phyloP scores from a whole-genome alignment of 345 rosid species.

The Jatropha curcas region DNA sequence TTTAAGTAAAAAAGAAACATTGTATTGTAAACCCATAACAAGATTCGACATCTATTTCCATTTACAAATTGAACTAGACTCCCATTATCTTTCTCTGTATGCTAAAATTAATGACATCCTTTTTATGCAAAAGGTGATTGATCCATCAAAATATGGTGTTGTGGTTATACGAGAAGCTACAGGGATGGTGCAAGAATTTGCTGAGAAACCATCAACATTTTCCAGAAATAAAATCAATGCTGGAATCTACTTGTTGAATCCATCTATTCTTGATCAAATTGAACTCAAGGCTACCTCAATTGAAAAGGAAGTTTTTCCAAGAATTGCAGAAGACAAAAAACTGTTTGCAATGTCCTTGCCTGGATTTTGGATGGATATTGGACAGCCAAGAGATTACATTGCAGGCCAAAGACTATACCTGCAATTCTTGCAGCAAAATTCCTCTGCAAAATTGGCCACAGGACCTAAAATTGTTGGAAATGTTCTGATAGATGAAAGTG shows the following conservation, averaged over 20 bases:
- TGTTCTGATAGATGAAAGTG: constrained; percentile 80
- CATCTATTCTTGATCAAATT: constrained; percentile 84
- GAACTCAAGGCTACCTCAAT: constrained; percentile 93
- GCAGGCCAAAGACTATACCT: constrained; percentile 89
- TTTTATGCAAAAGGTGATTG: constrained; percentile 63
- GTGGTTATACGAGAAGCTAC: constrained; percentile 89
- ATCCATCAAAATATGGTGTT: constrained; percentile 96
- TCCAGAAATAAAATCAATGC: constrained; percentile 99
- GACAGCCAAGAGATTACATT: constrained; percentile 96
- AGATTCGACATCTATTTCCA: too few relatives aligned
- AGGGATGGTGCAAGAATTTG: constrained; percentile 79
- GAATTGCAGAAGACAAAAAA: constrained; percentile 71
- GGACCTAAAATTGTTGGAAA: constrained; percentile 79
- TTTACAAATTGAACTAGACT: too few relatives aligned
- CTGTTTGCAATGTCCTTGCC: constrained; percentile 94
- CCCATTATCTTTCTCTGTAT: too few relatives aligned
- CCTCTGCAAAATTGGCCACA: constrained; percentile 55
- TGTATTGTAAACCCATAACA: too few relatives aligned
- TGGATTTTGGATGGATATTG: constrained; percentile 99
- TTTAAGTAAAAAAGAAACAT: too few relatives aligned
- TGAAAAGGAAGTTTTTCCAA: constrained; percentile 94
- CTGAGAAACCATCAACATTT: constrained; percentile 82
- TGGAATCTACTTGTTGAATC: constrained; percentile 86
- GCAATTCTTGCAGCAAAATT: constrained; percentile 77
- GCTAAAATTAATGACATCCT: too few relatives aligned